Percentiles rank a stretch among this genome's conserved stretches.
Conservation (phyloP, 495 filamentous ascomycete genomes). For the Letharia lupina region DNA sequence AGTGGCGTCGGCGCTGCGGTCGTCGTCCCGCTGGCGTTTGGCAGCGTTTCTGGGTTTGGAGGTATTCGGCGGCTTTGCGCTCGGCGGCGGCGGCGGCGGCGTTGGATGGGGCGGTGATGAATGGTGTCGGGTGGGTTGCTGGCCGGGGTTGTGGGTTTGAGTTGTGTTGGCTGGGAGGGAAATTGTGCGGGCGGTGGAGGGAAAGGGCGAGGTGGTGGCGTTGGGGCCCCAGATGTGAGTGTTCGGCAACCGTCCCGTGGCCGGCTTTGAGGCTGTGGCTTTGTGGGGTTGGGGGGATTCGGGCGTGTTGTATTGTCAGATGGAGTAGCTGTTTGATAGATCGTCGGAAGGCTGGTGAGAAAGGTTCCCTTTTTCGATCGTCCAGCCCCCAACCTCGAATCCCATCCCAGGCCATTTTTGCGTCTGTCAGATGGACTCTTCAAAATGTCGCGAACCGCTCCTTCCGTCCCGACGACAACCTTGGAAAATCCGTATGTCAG, state of each 20-base stretch:
- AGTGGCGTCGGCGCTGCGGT: too few relatives aligned
- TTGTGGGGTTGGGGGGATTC: too few relatives aligned
- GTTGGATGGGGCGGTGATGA: background rate
- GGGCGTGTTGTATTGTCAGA: background rate
- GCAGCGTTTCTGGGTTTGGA: too few relatives aligned
- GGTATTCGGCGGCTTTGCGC: too few relatives aligned
- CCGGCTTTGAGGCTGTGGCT: background rate
- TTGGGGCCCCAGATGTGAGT: too few relatives aligned
- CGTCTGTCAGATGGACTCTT: background rate
- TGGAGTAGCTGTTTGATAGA: background rate
- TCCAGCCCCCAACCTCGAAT: background rate
- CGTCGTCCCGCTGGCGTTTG: too few relatives aligned
- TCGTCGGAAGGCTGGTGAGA: background rate
- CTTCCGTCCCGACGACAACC: background rate
- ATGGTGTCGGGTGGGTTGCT: background rate
- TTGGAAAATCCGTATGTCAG: background rate
- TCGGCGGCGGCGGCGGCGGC: too few relatives aligned
- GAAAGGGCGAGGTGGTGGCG: background rate
- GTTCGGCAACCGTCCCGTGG: background rate
- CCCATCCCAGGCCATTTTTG: background rate
- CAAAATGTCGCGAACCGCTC: background rate
- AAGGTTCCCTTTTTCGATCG: background rate
- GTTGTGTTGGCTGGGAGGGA: background rate
- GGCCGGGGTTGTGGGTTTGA: background rate
- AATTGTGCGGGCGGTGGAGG: background rate